Evolutionary conservation across 1,284 basidiomycete species (phyloP).

Genomic region (Taiwanofungus camphoratus): DNA sequence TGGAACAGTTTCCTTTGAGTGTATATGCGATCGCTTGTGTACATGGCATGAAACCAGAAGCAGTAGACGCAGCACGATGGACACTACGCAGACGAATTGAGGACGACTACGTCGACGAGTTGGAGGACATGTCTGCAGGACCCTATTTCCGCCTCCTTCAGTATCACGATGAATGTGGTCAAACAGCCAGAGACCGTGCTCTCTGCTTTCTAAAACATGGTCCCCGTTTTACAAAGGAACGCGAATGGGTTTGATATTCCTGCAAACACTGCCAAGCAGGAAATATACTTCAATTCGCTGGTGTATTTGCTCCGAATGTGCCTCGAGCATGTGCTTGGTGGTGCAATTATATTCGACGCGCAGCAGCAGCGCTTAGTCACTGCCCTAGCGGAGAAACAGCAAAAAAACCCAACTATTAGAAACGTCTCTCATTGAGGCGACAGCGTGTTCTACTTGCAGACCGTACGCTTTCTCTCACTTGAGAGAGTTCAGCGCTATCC

Average conservation of each 20-base stretch:
- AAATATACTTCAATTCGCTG: not conserved
- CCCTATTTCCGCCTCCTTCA: not conserved
- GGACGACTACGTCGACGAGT: not conserved
- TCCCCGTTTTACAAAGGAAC: not conserved
- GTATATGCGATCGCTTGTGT: constrained; percentile 12
- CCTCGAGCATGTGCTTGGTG: not conserved
- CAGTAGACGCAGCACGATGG: constrained; percentile 8
- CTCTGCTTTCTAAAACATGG: not conserved
- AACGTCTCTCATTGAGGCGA: too few relatives aligned
- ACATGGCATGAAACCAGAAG: constrained; percentile 9
- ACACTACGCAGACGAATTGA: not conserved
- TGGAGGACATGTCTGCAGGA: not conserved
- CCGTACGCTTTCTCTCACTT: too few relatives aligned
- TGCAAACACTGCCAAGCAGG: too few relatives aligned
- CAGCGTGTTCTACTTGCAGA: too few relatives aligned
- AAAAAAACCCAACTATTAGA: too few relatives aligned
- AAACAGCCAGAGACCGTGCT: not conserved
- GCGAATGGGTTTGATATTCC: too few relatives aligned
- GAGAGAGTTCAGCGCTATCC: too few relatives aligned
- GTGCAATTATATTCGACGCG: not conserved
- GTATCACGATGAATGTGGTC: not conserved
- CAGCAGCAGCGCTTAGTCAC: not conserved
- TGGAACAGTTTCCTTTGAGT: constrained; percentile 3
- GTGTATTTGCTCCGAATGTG: not conserved
- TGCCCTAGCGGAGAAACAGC: too few relatives aligned